Conservation (phyloP, 331 rosid species). For the Phaseolus coccineus region DNA sequence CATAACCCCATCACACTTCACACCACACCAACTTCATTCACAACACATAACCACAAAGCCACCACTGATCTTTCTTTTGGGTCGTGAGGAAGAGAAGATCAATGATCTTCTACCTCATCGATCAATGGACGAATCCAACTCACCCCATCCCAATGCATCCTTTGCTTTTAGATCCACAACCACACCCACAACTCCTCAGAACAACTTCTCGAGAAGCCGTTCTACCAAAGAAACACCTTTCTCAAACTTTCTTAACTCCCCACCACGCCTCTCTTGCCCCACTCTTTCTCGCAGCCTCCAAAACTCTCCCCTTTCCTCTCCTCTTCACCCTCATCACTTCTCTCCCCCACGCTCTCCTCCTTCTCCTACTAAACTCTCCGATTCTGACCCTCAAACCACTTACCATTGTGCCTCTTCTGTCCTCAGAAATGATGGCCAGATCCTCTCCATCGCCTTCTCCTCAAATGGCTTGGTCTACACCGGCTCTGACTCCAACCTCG, state of each 20-base stretch:
- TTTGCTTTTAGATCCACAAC: conserved; percentile 56
- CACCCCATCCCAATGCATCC: conserved; percentile 65
- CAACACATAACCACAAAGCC: conserved; percentile 7
- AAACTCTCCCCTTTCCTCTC: conserved; percentile 68
- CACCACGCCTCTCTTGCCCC: conserved; percentile 70
- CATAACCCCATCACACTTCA: background rate
- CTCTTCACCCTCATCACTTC: conserved; percentile 45
- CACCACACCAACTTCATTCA: conserved; percentile 47
- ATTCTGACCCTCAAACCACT: conserved; percentile 53
- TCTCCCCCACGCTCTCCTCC: background rate
- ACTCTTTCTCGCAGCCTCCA: conserved; percentile 72
- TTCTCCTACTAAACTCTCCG: conserved; percentile 49
- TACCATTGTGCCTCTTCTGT: conserved; percentile 87
- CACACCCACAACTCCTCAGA: conserved; percentile 39
- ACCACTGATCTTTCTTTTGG: conserved; percentile 4
- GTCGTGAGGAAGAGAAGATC: conserved; percentile 19
- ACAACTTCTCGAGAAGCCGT: conserved; percentile 64
- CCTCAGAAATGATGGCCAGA: conserved; percentile 85
- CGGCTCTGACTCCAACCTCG: conserved; percentile 69
- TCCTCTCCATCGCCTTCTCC: conserved; percentile 68
- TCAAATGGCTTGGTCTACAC: conserved; percentile 76
- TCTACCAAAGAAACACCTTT: conserved; percentile 74
- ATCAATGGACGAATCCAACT: conserved; percentile 59
- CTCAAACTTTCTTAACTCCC: conserved; percentile 58
- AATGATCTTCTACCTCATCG: conserved; percentile 38